Conservation (phyloP, 2,329 filamentous ascomycete genomes). For the Plectosphaerella cucumerina region DNA sequence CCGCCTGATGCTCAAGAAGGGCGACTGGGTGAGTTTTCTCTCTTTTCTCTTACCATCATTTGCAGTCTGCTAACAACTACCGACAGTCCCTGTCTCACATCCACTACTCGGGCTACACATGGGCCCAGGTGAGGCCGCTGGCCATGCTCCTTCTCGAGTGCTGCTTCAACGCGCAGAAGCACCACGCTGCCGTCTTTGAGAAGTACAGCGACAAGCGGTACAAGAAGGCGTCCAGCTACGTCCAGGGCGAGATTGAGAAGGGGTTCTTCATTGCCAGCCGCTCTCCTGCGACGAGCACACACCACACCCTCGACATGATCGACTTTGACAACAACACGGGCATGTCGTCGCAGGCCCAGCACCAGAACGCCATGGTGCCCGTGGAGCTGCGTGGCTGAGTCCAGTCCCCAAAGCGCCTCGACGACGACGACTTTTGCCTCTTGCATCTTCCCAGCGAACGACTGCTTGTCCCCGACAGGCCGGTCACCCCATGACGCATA, state of each 20-base stretch:
- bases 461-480: not conserved
- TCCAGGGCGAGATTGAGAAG: conserved; percentile 67
- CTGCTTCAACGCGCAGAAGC: conserved; percentile 73
- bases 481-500: not conserved
- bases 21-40: conserved; percentile 75
- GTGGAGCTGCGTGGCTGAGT: conserved; percentile 11
- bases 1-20: conserved; percentile 83
- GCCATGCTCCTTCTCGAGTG: conserved; percentile 80
- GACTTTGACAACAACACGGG: conserved; percentile 7
- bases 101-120: conserved; percentile 92
- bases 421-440: not conserved
- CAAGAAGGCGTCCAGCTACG: conserved; percentile 77
- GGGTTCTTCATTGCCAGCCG: conserved; percentile 48
- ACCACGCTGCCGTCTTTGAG: conserved; percentile 83
- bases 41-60: not conserved
- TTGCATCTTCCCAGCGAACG: not conserved
- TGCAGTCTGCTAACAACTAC: conserved; percentile 29
- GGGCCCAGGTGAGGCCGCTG: conserved; percentile 73
- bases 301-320: conserved; percentile 12
- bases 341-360: conserved; percentile 5
- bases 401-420: too few relatives aligned
- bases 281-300: conserved; percentile 31
- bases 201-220: conserved; percentile 89
- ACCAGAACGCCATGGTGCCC: conserved; percentile 7
- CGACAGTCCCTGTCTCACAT: conserved; percentile 73